Base-by-base conservation (phyloP, 2,329 filamentous ascomycete genomes). In the Blastomyces gilchristii region DNA sequence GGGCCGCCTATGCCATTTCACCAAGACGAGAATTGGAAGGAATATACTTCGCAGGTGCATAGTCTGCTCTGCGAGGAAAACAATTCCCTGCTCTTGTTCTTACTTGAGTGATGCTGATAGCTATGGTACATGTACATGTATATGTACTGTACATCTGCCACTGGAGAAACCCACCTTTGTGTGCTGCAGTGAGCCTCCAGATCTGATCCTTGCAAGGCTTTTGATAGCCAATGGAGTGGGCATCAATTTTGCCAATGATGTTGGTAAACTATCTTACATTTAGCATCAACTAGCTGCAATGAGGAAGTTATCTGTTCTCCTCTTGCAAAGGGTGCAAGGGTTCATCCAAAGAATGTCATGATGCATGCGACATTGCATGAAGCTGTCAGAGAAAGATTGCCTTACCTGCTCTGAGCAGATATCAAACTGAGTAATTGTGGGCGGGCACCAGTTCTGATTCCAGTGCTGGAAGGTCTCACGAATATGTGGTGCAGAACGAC, bases 91-190 rank as follows among this genome's bases (percentile, higher is more conserved):
- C 0, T 65, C 2, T 22, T 52, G 31, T 16, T 65, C n/a, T 41
- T 65, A n/a, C 50, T 65, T 31, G 62, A 62, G 49, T 7, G 62
- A 60, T 12, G 22, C 62, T 22, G 45, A 62, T 47, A 9, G 63
- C 41, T 37, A 65, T 1, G 18, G 9, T 34, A 57, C 50, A 1
- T n/a, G n/a, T n/a, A n/a, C n/a, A n/a, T n/a, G n/a, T n/a, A n/a
- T n/a, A n/a, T n/a, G n/a, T n/a, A n/a, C n/a, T 45, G 9, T 25
- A 57, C 43, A 1, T 45, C 7, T 7, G 47, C 5, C 22, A 45
- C 25, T 56, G 37, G 28, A 8, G 18, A n/a, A 14, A 12, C 60
- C 43, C 14, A 37, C 62, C 34, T n/a, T 60, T 57, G 31, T 2
- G 11, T n/a, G n/a, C n/a, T n/a, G 64, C 64, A 25, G 39, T 45